phyloP scores from a whole-genome alignment of 164 flowering plant species.

The Pachysandra terminalis region DNA sequence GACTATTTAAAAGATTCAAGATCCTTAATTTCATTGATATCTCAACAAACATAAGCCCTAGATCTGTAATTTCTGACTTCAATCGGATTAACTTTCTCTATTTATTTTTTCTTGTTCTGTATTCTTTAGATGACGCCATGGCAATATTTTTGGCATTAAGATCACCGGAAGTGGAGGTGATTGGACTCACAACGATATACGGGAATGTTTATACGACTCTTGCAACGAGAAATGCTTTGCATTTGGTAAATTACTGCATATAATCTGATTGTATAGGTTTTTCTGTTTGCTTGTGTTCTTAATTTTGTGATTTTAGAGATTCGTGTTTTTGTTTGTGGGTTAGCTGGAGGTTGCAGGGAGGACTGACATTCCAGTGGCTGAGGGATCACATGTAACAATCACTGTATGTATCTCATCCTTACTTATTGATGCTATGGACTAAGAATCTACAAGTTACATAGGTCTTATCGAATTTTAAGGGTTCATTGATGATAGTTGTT shows the following conservation, averaged over 20 bases:
- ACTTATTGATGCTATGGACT: neutral
- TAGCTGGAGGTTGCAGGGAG: slow-evolving; percentile 89
- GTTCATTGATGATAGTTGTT: neutral
- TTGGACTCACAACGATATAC: slow-evolving; percentile 84
- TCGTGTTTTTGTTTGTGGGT: slow-evolving; percentile 13
- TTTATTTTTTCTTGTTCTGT: neutral
- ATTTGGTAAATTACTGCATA: slow-evolving; percentile 45
- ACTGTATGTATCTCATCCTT: slow-evolving; percentile 47
- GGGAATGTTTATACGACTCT: slow-evolving; percentile 89
- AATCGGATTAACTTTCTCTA: neutral
- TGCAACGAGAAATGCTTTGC: slow-evolving; percentile 86
- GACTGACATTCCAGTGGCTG: slow-evolving; percentile 90
- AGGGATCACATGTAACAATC: slow-evolving; percentile 79
- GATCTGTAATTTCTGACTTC: neutral
- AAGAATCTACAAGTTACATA: no score
- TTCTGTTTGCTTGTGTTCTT: neutral
- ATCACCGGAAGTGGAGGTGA: slow-evolving; percentile 82
- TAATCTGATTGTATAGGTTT: neutral
- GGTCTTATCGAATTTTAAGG: no score
- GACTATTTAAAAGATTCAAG: neutral
- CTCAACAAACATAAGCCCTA: neutral
- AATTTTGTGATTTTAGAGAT: neutral
- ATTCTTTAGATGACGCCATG: slow-evolving; percentile 83
- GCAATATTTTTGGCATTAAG: slow-evolving; percentile 79
- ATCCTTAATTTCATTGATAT: neutral